Conservation (phyloP, 164 flowering plant genomes). For the Nymphaea colorata region DNA sequence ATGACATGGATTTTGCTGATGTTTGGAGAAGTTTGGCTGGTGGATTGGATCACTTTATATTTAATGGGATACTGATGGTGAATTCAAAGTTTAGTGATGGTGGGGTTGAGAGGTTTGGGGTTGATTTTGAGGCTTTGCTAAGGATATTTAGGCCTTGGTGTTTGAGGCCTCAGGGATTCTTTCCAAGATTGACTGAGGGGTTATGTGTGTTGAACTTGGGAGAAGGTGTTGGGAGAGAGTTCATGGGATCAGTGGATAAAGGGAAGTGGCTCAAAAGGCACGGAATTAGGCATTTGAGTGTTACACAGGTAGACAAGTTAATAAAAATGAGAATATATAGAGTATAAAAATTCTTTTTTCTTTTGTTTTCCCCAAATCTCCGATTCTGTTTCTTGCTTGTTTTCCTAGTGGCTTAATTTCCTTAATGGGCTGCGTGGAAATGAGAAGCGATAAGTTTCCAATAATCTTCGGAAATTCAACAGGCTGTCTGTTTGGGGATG, state of each 20-base stretch:
- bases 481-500: too few species aligned
- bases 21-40: constrained; percentile 79
- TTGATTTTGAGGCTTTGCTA: constrained; percentile 60
- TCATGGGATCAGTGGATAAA: constrained; percentile 20
- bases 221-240: constrained; percentile 30
- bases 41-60: constrained; percentile 51
- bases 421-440: too few species aligned
- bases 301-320: constrained; percentile 55
- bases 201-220: constrained; percentile 63
- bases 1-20: constrained; percentile 51
- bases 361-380: too few species aligned
- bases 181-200: constrained; percentile 61
- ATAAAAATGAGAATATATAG: constrained; percentile 35
- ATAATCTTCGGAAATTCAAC: too few species aligned
- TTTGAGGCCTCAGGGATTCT: constrained; percentile 87
- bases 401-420: too few species aligned
- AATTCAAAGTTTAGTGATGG: constrained; percentile 52
- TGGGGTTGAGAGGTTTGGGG: constrained; percentile 55
- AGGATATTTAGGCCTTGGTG: constrained; percentile 83
- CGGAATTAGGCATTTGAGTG: constrained; percentile 45
- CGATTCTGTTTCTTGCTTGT: too few species aligned
- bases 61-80: constrained; percentile 47
- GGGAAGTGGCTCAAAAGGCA: constrained; percentile 56
- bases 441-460: too few species aligned
- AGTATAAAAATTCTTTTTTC: neutral